Percentiles rank a stretch among this genome's conserved stretches.
These are phyloP conservation scores for Tripterygium wilfordii DNA, from an alignment of 177 flowering plant genomes.

Conservation along the genomic window DNA sequence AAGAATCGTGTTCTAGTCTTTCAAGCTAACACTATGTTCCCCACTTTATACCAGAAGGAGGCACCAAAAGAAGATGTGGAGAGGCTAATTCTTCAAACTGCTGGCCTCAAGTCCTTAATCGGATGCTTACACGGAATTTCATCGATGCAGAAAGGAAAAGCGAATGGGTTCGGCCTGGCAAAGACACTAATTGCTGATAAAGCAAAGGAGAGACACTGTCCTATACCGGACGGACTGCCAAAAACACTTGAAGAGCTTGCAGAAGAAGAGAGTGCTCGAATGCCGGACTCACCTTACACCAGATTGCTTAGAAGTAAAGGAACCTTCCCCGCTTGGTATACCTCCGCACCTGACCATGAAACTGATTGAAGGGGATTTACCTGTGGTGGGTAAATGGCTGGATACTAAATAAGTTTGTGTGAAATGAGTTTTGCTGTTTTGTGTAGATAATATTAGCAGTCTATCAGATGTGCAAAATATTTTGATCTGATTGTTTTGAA, in stretches of 20 bases:
- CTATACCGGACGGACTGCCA: constrained; percentile 82
- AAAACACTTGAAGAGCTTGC: constrained; percentile 59
- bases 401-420: too few relatives aligned
- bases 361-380: constrained; percentile 42
- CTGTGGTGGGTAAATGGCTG: too few relatives aligned
- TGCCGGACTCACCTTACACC: constrained; percentile 84
- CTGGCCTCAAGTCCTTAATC: constrained; percentile 60
- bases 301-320: constrained; percentile 69
- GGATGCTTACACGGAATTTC: constrained; percentile 54
- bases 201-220: constrained; percentile 16
- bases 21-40: background rate
- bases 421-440: too few relatives aligned
- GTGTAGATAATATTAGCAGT: too few relatives aligned
- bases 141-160: constrained; percentile 32
- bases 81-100: constrained; percentile 49
- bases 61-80: constrained; percentile 60
- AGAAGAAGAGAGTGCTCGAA: constrained; percentile 69
- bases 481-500: too few relatives aligned
- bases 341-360: constrained; percentile 75
- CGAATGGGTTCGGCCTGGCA: background rate
- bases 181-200: constrained; percentile 10
- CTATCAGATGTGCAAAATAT: too few relatives aligned
- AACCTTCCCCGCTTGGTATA: constrained; percentile 68
- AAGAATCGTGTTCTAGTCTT: too few relatives aligned
- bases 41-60: constrained; percentile 36